Conservation (phyloP, 2,329 filamentous ascomycete species). For the Clonostachys sp. region DNA sequence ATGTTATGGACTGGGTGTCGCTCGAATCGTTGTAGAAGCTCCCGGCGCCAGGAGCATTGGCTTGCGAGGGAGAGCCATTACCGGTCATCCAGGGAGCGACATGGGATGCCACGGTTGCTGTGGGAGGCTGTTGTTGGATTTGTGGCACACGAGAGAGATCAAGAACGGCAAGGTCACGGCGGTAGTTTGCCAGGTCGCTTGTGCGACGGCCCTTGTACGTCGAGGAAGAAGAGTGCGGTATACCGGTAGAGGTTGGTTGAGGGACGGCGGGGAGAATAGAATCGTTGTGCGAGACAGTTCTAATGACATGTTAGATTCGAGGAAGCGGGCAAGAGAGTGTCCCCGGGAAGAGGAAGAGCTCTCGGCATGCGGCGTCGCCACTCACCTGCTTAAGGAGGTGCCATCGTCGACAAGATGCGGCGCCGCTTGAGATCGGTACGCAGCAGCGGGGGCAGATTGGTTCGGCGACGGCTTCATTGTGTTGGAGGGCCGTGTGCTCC, state of each 20-base stretch:
- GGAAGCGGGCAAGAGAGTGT: background rate
- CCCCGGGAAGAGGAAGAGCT: constrained; percentile 8
- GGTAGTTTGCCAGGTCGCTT: constrained; percentile 64
- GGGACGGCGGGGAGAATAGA: constrained; percentile 1
- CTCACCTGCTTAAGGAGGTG: constrained; percentile 31
- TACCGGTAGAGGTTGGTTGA: background rate
- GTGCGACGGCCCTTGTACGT: constrained; percentile 40
- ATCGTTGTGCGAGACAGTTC: constrained; percentile 1
- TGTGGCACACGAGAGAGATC: constrained; percentile 58
- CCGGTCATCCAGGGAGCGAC: constrained; percentile 54
- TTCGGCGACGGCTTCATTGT: constrained; percentile 51
- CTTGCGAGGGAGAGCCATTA: constrained; percentile 26
- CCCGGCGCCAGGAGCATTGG: constrained; percentile 33
- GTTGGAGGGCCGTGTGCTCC: constrained; percentile 62
- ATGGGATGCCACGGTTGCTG: constrained; percentile 29
- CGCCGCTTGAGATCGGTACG: constrained; percentile 12
- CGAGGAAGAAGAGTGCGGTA: background rate
- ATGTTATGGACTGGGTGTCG: constrained; percentile 58
- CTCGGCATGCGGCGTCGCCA: constrained; percentile 34
- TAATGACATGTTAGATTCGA: background rate
- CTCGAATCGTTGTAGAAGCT: constrained; percentile 74
- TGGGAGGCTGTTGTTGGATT: constrained; percentile 54
- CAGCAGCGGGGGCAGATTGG: constrained; percentile 15
- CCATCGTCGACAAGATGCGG: constrained; percentile 11
- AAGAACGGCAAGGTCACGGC: constrained; percentile 66